Evolutionary conservation across 495 filamentous ascomycete genomes (phyloP).

Genomic region (Copromyces sp.): DNA sequence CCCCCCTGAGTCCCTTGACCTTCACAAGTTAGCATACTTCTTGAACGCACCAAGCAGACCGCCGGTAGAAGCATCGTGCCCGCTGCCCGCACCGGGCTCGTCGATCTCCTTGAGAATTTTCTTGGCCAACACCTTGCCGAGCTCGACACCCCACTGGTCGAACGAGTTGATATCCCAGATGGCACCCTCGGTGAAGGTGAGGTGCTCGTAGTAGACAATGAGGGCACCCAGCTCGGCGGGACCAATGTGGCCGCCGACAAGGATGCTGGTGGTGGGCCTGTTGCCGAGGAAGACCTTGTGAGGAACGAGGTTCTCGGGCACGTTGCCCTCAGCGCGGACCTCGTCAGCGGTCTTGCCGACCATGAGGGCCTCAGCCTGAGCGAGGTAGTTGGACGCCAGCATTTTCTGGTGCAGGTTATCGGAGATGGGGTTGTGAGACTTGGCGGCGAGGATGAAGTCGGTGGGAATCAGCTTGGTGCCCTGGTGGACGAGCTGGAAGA

Average conservation of each 20-base stretch:
- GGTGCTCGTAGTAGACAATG: slow-evolving; percentile 97
- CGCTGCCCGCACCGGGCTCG: slow-evolving; percentile 52
- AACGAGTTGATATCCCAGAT: slow-evolving; percentile 99
- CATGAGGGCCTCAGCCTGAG: slow-evolving; percentile 96
- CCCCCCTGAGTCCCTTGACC: background rate
- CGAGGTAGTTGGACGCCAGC: slow-evolving; percentile 97
- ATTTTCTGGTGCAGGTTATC: slow-evolving; percentile 94
- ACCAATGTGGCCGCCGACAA: slow-evolving; percentile 83
- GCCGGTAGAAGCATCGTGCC: slow-evolving; percentile 78
- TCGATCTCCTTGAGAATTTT: slow-evolving; percentile 77
- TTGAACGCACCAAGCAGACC: slow-evolving; percentile 81
- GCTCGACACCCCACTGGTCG: slow-evolving; percentile 98
- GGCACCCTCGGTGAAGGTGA: slow-evolving; percentile 95
- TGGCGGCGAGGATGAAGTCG: slow-evolving; percentile 91
- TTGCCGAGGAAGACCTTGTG: slow-evolving; percentile 99
- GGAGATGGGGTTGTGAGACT: slow-evolving; percentile 93
- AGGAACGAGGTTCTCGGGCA: slow-evolving; percentile 72
- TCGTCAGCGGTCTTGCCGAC: slow-evolving; percentile 89
- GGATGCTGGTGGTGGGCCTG: slow-evolving; percentile 87
- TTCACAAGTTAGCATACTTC: slow-evolving; percentile 26
- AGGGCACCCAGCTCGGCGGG: slow-evolving; percentile 86
- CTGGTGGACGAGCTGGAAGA: slow-evolving; percentile 98
- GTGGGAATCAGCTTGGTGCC: slow-evolving; percentile 97
- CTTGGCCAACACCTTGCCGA: slow-evolving; percentile 93
- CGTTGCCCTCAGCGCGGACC: slow-evolving; percentile 73